Base-by-base conservation (phyloP, 768 basidiomycete genomes). In the Boletus insuetus region DNA sequence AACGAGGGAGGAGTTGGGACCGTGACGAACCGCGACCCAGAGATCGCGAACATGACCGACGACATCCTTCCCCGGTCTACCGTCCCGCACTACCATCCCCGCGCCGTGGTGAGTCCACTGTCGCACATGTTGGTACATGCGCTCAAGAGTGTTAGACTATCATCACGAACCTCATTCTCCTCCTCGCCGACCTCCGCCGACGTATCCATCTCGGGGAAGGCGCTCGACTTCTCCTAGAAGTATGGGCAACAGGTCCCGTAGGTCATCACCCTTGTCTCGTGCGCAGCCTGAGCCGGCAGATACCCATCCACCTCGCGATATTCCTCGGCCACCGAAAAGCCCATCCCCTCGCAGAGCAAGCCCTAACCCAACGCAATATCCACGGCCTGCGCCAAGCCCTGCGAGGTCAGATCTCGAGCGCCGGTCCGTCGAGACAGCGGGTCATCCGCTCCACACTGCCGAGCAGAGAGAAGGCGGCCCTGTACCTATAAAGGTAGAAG, bases 11-110 rank as follows among this genome's bases (percentile, higher is more conserved):
- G 55, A 66, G 60, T 34, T 2, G 62, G 50, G 67, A 67, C 32
- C 63, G 60, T 12, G 65, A 67, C 9, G 61, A 63, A 20, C 52
- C 44, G 24, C 50, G 63, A 10, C 10, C 50, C 31, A 54, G 61
- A 45, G 67, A 64, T 40, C 58, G 63, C 31, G 60, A 67, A 16
- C 48, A 60, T 7, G 68, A 70, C 20, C 55, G 65, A 49, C 55
- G 58, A 19, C 50, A 49, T 9, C 22, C 46, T 24, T 59, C 66
- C 8, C 60, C 67, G n/a, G 38, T 10, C 13, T 62, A 64, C 52
- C 60, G 55, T 35, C 56, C 64, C 37, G 58, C 53, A 46, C 61
- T 60, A 40, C 17, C 47, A 32, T 69, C 67, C 4, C 67, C 67
- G 7, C 68, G 65, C 19, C 63, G 65, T 38, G 68, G 67, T 69